These are phyloP conservation scores for Lentinus brumalis DNA, from an alignment of 768 basidiomycete genomes.

Conservation along the genomic window DNA sequence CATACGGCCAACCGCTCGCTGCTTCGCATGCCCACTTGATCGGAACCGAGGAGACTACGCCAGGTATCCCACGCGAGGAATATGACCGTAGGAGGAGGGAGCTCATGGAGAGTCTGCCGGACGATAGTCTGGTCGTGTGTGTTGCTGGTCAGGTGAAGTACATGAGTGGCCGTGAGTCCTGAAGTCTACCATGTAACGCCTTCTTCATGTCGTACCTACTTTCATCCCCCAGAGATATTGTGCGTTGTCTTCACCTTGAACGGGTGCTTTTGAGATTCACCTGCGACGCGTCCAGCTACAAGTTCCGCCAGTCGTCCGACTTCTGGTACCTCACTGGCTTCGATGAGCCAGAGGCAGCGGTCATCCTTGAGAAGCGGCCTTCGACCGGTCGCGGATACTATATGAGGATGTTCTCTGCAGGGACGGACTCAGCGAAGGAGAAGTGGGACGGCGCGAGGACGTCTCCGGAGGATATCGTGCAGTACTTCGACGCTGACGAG, in stretches of 20 bases:
- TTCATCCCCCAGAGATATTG: constrained; percentile 65
- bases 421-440: constrained; percentile 74
- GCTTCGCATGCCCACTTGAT: constrained; percentile 80
- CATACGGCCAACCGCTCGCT: constrained; percentile 77
- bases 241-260: constrained; percentile 28
- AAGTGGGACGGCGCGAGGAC: constrained; percentile 94
- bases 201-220: constrained; percentile 22
- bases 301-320: constrained; percentile 89
- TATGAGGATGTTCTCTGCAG: constrained; percentile 83
- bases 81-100: constrained; percentile 70
- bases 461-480: constrained; percentile 60
- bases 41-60: constrained; percentile 60
- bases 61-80: constrained; percentile 76
- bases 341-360: constrained; percentile 87
- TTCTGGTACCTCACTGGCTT: constrained; percentile 98
- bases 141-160: constrained; percentile 82
- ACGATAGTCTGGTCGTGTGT: constrained; percentile 72
- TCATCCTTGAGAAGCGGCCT: constrained; percentile 80
- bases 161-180: constrained; percentile 74
- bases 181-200: constrained; percentile 6
- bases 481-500: constrained; percentile 79
- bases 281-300: constrained; percentile 62
- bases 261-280: neutral
- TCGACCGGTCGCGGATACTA: constrained; percentile 69
- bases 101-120: constrained; percentile 76